phyloP scores from a whole-genome alignment of 2,329 filamentous ascomycete genomes.

The Curvularia lunata region DNA sequence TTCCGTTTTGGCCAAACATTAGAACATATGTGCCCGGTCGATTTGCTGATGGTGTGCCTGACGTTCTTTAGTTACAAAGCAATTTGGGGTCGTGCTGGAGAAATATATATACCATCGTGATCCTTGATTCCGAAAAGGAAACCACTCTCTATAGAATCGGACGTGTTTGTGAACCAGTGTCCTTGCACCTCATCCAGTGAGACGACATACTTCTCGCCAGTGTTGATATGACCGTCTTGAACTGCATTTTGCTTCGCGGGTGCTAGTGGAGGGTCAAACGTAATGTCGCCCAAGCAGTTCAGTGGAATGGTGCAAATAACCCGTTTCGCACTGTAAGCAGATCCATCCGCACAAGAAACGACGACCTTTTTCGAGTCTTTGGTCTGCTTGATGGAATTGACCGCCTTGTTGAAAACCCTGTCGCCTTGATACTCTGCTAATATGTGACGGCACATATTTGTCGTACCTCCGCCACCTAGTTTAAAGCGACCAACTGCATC shows the following conservation, averaged over 20 bases:
- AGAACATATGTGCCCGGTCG: not conserved
- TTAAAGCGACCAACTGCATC: not conserved
- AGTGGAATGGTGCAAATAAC: not conserved
- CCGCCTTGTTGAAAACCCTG: not conserved
- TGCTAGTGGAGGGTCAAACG: not conserved
- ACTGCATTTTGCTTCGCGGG: not conserved
- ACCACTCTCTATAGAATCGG: not conserved
- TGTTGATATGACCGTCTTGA: not conserved
- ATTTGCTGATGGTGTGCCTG: not conserved
- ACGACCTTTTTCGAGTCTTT: not conserved
- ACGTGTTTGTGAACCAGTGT: not conserved
- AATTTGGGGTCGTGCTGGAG: not conserved
- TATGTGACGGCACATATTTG: not conserved
- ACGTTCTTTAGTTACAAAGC: not conserved
- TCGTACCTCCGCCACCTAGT: not conserved
- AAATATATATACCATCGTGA: not conserved
- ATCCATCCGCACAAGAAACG: not conserved
- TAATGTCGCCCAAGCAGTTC: not conserved
- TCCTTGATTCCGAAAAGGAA: slow-evolving; percentile 3
- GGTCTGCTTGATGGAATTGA: not conserved
- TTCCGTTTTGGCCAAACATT: not conserved
- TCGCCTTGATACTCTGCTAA: slow-evolving; percentile 1
- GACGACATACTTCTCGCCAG: not conserved
- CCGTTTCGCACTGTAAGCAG: not conserved
- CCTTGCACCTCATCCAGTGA: not conserved